Conservation (phyloP, 768 basidiomycete species). For the Tulasnella sp. region DNA sequence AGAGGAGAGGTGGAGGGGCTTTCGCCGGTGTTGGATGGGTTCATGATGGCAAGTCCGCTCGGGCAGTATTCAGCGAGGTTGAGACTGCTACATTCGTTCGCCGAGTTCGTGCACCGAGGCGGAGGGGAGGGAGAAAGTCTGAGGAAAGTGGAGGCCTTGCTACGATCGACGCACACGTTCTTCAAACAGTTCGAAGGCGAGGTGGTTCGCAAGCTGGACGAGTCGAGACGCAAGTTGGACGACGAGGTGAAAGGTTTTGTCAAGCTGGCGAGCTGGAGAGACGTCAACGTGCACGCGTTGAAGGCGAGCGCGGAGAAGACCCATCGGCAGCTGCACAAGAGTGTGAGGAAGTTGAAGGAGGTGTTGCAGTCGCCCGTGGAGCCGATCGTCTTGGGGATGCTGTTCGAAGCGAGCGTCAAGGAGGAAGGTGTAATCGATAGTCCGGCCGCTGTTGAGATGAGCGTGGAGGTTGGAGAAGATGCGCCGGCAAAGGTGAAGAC, state of each 20-base stretch:
- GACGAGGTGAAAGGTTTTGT: constrained; percentile 75
- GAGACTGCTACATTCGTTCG: constrained; percentile 56
- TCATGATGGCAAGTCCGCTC: constrained; percentile 59
- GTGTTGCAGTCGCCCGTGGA: constrained; percentile 59
- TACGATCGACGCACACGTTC: constrained; percentile 49
- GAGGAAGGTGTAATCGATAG: not conserved
- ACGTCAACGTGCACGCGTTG: constrained; percentile 87
- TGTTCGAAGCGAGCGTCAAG: not conserved
- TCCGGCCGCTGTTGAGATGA: no score
- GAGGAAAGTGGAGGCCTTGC: constrained; percentile 41
- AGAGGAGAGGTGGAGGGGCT: constrained; percentile 58
- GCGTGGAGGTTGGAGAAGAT: not conserved
- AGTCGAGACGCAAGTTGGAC: constrained; percentile 53
- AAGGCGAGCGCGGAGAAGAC: constrained; percentile 83
- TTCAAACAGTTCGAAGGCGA: constrained; percentile 48
- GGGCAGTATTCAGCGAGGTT: constrained; percentile 73
- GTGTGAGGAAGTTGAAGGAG: constrained; percentile 85
- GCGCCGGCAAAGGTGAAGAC: not conserved
- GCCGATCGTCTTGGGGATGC: constrained; percentile 22
- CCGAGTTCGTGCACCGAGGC: constrained; percentile 31
- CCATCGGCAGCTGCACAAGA: constrained; percentile 84
- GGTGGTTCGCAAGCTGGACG: constrained; percentile 37
- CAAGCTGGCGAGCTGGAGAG: constrained; percentile 97
- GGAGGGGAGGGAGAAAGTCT: constrained; percentile 28
- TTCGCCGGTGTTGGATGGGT: constrained; percentile 70